Evolutionary conservation across 208 protist species (phyloP), one percentile per base, ranked within the genome.

Genomic region (Porcisia deanei): DNA sequence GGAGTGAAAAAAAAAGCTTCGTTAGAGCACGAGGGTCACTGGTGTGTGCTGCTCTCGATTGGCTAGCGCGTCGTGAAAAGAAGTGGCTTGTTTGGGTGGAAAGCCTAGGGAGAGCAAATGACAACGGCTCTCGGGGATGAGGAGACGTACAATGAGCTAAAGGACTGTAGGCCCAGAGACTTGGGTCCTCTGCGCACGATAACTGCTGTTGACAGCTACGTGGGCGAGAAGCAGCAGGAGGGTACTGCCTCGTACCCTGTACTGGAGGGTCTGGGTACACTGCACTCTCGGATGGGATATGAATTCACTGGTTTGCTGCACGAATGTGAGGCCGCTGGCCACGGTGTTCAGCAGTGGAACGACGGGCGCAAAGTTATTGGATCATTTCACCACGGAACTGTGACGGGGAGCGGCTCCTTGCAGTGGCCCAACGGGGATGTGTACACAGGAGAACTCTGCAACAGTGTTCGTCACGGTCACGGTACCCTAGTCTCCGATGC

Each of bases 381-480:
- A 37, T n/a, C 70, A 25, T 88, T 91, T 43, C 25, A 25, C 16
- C 59, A 87, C 64, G 88, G 89, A 68, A 75, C 57, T 37, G 80
- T 84, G 30, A 67, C 68, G n/a, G 91, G 83, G 47, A 41, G 22
- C 8, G 79, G 80, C 54, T 52, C 30, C 20, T 81, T 96, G 64
- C 76, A 64, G 22, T 96, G 91, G 89, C 73, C 88, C 3, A 94
- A 86, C 67, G 88, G 89, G 5, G 90, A 94, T 64, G 25, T 49
- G 25, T 97, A 97, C 76, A 71, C 75, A 25, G 92, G 92, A 3
- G 74, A 89, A 6, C 77, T 97, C 16, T 54, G 81, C 30, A 80
- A 92, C 60, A 88, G 88, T 47, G 84, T 95, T 34, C 86, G 91
- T 55, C 85, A 98, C 76, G 96, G 96, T 30, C n/a, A 69, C 61